phyloP scores from a whole-genome alignment of 306 rosid genomes.

The Acacia melanoxylon region DNA sequence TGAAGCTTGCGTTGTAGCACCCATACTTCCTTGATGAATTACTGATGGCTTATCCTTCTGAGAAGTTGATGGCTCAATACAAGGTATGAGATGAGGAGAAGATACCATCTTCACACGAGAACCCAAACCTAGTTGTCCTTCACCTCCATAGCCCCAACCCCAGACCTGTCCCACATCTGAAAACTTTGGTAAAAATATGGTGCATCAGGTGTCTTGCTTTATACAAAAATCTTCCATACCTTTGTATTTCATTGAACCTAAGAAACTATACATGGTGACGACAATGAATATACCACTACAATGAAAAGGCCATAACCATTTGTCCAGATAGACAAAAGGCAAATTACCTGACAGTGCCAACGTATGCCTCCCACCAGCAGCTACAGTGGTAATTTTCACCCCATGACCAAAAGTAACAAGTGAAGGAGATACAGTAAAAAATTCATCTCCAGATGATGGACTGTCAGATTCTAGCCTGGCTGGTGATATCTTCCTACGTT shows the following conservation, averaged over 20 bases:
- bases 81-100: constrained; percentile 77
- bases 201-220: constrained; percentile 79
- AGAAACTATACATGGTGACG: constrained; percentile 82
- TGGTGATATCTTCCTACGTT: constrained; percentile 64
- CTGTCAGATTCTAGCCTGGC: constrained; percentile 66
- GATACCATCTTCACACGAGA: constrained; percentile 83
- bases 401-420: constrained; percentile 64
- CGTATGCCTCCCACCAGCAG: constrained; percentile 92
- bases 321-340: constrained; percentile 24
- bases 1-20: constrained; percentile 44
- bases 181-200: constrained; percentile 83
- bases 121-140: constrained; percentile 98
- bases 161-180: constrained; percentile 99
- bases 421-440: constrained; percentile 62
- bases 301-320: constrained; percentile 40
- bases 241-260: constrained; percentile 80
- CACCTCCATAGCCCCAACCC: constrained; percentile 99
- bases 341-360: constrained; percentile 85
- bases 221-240: constrained; percentile 87
- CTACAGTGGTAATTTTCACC: constrained; percentile 67
- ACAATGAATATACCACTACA: constrained; percentile 53
- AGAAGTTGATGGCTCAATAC: constrained; percentile 55
- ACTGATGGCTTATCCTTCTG: constrained; percentile 60
- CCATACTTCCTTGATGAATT: constrained; percentile 40
- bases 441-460: constrained; percentile 62